Evolutionary conservation across 345 rosid genomes (phyloP), one percentile per base, ranked within the genome.

Genomic region (Turnera subulata): DNA sequence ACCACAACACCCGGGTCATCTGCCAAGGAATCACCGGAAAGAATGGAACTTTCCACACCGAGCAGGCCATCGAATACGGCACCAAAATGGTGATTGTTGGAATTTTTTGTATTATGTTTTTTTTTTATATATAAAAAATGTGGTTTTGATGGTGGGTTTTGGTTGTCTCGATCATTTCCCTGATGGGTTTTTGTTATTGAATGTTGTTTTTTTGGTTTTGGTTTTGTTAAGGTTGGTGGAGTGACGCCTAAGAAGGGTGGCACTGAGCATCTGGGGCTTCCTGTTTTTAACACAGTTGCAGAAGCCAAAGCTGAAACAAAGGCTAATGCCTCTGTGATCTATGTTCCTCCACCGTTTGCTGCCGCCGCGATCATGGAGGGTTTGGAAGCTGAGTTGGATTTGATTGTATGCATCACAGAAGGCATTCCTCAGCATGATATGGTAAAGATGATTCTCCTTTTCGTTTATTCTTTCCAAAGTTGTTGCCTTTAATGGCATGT

Each of bases 241-340:
- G 99, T 89, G 65, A 93, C 99, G 55, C 99, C 97, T 0, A 89
- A 89, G 83, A 93, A 93, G 65, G 99, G 97, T 25, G 99, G 99
- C 11, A 93, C 96, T 1, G 97, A 89, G 47, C 99, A 93, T 75
- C 73, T 87, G 74, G 99, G 97, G 16, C 94, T 89, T 63, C 97
- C 96, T 47, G 97, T 93, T 52, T 93, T 83, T 62, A 89, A 93
- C 60, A 39, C 97, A 0, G 96, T 93, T 55, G 96, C 97, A 13
- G 99, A 93, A 78, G 99, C 99, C 1, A 93, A 86, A 58, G 94
- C 96, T 8, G 97, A 86, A 67, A 83, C 97, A 0, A 93, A 82
- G 73, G 96, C 97, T 39, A 93, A 93, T 69, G 99, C 99, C 22
- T 93, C 97, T 16, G 99, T 82, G 52, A 68, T 93, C 46, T 93